Percentiles rank a stretch among this genome's conserved stretches.
These are phyloP conservation scores for Takakia lepidozioides DNA, from an alignment of 225 moss, liverwort and hornwort genomes.

Conservation along the genomic window DNA sequence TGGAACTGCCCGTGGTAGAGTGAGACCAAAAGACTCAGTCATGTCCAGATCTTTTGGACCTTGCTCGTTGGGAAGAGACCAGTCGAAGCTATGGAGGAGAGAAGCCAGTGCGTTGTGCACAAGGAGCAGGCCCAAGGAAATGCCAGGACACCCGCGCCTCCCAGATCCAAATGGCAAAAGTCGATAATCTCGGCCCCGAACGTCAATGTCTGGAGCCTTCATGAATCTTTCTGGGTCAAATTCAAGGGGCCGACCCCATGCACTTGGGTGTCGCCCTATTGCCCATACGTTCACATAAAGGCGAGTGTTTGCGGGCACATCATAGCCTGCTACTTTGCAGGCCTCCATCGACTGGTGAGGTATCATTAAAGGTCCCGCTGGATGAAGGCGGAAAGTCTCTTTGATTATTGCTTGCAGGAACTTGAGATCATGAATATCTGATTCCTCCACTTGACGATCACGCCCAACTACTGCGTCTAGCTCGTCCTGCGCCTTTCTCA, in stretches of 20 bases:
- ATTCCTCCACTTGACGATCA: neutral
- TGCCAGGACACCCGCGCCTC: slow-evolving; percentile 33
- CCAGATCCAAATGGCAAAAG: slow-evolving; percentile 42
- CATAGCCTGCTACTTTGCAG: slow-evolving; percentile 26
- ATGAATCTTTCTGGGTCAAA: slow-evolving; percentile 48
- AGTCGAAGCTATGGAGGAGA: slow-evolving; percentile 34
- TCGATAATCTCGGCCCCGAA: slow-evolving; percentile 19
- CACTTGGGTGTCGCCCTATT: slow-evolving; percentile 31
- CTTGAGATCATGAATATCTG: neutral
- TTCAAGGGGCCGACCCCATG: slow-evolving; percentile 18
- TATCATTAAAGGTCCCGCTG: slow-evolving; percentile 22
- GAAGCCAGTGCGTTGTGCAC: slow-evolving; percentile 20
- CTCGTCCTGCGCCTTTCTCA: neutral
- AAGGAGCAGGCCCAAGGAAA: slow-evolving; percentile 16
- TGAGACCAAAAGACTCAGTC: slow-evolving; percentile 19
- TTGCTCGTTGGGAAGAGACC: slow-evolving; percentile 5
- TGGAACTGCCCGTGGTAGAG: slow-evolving; percentile 10
- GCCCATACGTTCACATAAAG: slow-evolving; percentile 34
- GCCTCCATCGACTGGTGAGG: slow-evolving; percentile 25
- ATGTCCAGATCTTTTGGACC: slow-evolving; percentile 11
- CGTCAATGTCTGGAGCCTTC: neutral
- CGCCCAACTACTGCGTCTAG: slow-evolving; percentile 1
- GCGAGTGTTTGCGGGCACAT: slow-evolving; percentile 25
- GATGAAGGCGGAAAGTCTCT: slow-evolving; percentile 40
- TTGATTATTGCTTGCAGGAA: slow-evolving; percentile 13